phyloP scores from a whole-genome alignment of 176 grass and related monocot species.

The Bolboschoenus planiculmis region DNA sequence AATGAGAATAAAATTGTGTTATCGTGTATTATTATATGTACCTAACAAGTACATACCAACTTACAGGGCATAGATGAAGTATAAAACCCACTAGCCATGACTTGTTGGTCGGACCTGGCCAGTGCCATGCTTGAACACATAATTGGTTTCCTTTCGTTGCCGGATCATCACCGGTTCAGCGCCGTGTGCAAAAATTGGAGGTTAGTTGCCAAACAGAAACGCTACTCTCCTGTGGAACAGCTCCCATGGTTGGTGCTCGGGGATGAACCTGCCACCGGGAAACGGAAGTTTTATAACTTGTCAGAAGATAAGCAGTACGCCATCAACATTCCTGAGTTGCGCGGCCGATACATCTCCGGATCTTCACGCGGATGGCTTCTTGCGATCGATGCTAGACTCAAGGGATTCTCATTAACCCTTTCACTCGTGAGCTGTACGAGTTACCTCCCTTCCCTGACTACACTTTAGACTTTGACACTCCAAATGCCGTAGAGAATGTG shows the following conservation, averaged over 20 bases:
- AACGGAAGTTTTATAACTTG: neutral
- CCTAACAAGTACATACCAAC: neutral
- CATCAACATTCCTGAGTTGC: neutral
- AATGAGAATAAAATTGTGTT: neutral
- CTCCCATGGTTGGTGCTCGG: neutral
- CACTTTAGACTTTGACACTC: neutral
- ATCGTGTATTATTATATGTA: neutral
- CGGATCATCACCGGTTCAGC: neutral
- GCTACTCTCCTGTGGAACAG: neutral
- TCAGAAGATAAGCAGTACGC: neutral
- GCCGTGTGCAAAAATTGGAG: neutral
- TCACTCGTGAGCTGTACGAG: neutral
- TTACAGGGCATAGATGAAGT: neutral
- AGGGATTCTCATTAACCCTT: neutral
- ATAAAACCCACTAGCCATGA: neutral
- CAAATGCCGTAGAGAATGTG: neutral
- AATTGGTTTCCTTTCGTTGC: neutral
- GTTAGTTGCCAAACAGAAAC: neutral
- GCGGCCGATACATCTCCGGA: neutral
- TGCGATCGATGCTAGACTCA: neutral
- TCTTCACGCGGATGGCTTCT: neutral
- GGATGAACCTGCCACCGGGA: neutral
- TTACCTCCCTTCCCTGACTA: neutral
- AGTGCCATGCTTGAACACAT: neutral
- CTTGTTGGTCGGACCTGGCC: neutral